These are phyloP conservation scores for Oehlia diaphana DNA, from an alignment of 192 early-diverging fungal genomes.

Conservation along the genomic window DNA sequence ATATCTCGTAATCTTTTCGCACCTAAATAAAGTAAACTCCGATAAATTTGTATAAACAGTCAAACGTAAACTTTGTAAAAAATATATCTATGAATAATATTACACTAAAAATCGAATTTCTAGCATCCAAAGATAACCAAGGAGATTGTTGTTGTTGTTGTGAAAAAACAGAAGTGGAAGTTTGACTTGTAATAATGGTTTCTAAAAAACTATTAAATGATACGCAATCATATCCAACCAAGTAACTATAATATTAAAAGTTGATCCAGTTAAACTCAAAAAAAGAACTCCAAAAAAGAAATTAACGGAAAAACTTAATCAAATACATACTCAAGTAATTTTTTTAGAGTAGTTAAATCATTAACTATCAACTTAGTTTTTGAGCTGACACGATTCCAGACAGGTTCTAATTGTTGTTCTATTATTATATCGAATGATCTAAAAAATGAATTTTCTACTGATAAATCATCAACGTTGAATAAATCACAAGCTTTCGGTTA, in stretches of 20 bases:
- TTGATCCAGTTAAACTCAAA: not conserved
- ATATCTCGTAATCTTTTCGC: slow-evolving; percentile 74
- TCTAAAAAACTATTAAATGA: slow-evolving; percentile 87
- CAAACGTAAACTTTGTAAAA: not conserved
- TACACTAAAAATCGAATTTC: slow-evolving; percentile 74
- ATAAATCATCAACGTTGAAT: slow-evolving; percentile 73
- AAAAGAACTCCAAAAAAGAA: not conserved
- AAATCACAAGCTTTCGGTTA: too few relatives aligned
- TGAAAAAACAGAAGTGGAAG: slow-evolving; percentile 34
- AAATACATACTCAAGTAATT: slow-evolving; percentile 54
- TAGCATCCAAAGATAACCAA: slow-evolving; percentile 88
- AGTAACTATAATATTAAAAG: slow-evolving; percentile 49
- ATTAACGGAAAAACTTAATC: not conserved
- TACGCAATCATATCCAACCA: slow-evolving; percentile 85
- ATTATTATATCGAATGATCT: slow-evolving; percentile 82
- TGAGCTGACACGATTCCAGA: slow-evolving; percentile 81
- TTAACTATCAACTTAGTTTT: slow-evolving; percentile 73
- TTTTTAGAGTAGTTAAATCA: slow-evolving; percentile 74
- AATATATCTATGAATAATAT: not conserved
- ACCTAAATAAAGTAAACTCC: slow-evolving; percentile 33
- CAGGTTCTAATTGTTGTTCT: slow-evolving; percentile 72
- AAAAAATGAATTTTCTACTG: slow-evolving; percentile 84
- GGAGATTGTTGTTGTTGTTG: slow-evolving; percentile 52
- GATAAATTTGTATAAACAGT: not conserved
- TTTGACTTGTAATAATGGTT: slow-evolving; percentile 67